Base-by-base conservation (phyloP, 129 eudicot genomes). In the Artemisia tridentata region DNA sequence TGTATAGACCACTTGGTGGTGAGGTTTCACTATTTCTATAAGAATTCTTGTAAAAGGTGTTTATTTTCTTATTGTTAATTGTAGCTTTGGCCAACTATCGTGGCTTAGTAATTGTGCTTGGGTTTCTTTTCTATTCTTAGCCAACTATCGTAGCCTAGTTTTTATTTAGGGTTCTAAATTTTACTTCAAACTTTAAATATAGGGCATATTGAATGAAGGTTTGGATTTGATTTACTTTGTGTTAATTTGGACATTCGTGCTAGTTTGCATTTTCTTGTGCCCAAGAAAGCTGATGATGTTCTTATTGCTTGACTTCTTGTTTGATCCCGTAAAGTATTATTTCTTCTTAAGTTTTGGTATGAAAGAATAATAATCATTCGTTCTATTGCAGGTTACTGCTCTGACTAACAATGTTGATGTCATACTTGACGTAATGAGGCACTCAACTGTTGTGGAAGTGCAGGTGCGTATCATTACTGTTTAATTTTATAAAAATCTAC, bases 391-490 rank as follows among this genome's bases (percentile, higher is more conserved):
- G 95, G 91, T 88, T 48, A 49, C 8, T 23, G 14, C 58, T 65
- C 66, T 88, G 85, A 85, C 95, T 13, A 75, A 83, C 17, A 71
- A 80, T 65, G 72, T 75, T 65, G 78, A 73, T 17, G 88, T 85
- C 47, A 85, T 88, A 64, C 52, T 85, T 64, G 86, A 83, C 41
- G 79, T 81, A 11, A 68, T 88, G 71, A 80, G 77, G 41, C 15
- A 76, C 59, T 88, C 96, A 47, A 66, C 34, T 59, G 70, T 68
- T 57, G 86, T 88, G 55, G 96, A 88, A 83, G 85, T 80, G 45
- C 84, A 88, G 91, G 96, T 88, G 25, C 51, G 63, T 53, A 51
- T 25, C 52, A 21, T 53, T 55, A 59, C 18, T 18, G 6, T 38
- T 56, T 25, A 29, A 69, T 14, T 68, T 23, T 2, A 65, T 53